Conservation (phyloP, 768 basidiomycete species). For the Kwoniella sp. region DNA sequence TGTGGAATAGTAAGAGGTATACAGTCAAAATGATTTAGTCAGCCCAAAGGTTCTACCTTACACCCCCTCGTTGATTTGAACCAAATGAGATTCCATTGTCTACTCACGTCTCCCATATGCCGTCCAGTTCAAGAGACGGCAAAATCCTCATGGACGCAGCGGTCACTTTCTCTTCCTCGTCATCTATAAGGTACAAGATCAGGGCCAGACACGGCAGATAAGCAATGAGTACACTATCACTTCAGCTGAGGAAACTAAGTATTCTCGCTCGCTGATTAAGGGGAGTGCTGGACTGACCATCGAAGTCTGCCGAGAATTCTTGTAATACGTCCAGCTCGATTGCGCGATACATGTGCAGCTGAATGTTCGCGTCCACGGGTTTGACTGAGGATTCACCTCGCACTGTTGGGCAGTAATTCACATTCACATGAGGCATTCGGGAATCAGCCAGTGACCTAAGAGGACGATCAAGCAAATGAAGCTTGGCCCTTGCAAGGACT, state of each 20-base stretch:
- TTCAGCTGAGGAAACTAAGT: too few relatives aligned
- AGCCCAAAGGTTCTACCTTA: too few relatives aligned
- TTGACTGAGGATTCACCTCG: background rate
- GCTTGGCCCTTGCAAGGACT: background rate
- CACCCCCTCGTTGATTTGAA: too few relatives aligned
- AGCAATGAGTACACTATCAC: too few relatives aligned
- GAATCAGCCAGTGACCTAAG: too few relatives aligned
- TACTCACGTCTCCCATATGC: conserved; percentile 70
- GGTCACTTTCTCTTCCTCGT: conserved; percentile 73
- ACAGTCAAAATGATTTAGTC: too few relatives aligned
- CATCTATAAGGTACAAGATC: conserved; percentile 53
- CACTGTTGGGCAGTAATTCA: too few relatives aligned
- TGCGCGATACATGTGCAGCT: conserved; percentile 87
- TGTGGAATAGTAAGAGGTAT: too few relatives aligned
- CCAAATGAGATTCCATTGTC: too few relatives aligned
- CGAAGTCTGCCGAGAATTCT: conserved; percentile 64
- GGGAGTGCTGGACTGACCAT: conserved; percentile 27
- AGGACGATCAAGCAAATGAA: too few relatives aligned
- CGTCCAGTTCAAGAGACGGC: conserved; percentile 80
- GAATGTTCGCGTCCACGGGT: conserved; percentile 57
- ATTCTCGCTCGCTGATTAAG: background rate
- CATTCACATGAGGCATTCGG: too few relatives aligned
- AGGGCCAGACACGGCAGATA: background rate
- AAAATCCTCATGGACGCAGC: conserved; percentile 88
- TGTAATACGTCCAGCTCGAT: conserved; percentile 62